Evolutionary conservation across 345 rosid genomes (phyloP), one percentile per base, ranked within the genome.

Genomic region (Lumnitzera racemosa): DNA sequence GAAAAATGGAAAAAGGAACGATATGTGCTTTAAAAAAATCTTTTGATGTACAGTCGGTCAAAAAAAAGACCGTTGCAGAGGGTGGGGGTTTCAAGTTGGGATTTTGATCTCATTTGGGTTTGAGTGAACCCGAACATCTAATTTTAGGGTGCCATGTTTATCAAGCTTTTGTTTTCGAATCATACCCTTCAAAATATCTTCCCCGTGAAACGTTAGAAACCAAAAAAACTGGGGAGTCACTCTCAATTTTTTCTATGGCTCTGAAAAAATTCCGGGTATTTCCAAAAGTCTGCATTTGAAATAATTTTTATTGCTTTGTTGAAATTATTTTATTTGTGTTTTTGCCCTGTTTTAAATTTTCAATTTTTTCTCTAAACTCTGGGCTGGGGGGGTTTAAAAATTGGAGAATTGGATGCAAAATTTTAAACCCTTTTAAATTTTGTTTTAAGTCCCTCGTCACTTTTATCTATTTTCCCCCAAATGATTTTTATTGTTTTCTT

Each of bases 51-150:
- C 71, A 88, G 99, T 63, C 78, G 96, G 61, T 83, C 99, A n/a
- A 95, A 95, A 75, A 95, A 89, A 83, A 80, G 99, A 79, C 98
- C 13, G 96, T 95, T 72, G 99, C 98, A 14, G 99, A 95, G 83
- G 99, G 96, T 64, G 96, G 98, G 57, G 99, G 99, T 63, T 95
- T 65, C 99, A 95, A 78, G 98, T 95, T 29, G 82, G 90, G 36
- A n/a, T n/a, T 65, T 95, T 81, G 99, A 90, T 81, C 76, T 95
- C 59, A 90, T 90, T 25, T n/a, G n/a, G 85, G 96, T 69, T 95
- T 98, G 23, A 88, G 96, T 72, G 96, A 90, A 62, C 91, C 89
- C 1, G 96, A 95, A 90, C 99, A 55, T 90, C 99, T 56, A 78
- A n/a, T n/a, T 87, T 62, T 98, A 95, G 81, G 99, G 98, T 71